phyloP scores from a whole-genome alignment of 331 rosid species.

The Quercus phellos region DNA sequence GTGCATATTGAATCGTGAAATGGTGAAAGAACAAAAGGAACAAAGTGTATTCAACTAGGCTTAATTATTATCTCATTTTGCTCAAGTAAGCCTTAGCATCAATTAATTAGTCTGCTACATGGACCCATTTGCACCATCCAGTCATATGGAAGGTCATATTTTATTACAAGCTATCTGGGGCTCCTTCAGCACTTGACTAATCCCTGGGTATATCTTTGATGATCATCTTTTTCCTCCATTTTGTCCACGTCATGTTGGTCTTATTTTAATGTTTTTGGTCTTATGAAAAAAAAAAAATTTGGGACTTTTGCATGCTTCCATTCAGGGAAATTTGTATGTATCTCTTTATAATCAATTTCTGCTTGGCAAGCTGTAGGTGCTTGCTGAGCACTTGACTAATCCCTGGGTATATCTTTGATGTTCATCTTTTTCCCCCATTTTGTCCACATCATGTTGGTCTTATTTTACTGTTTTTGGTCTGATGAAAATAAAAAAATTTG shows the following conservation, averaged over 20 bases:
- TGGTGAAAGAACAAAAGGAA: not conserved
- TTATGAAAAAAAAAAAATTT: not conserved
- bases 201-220: not conserved
- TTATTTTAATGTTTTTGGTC: not conserved
- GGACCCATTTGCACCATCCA: not conserved
- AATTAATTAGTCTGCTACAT: not conserved
- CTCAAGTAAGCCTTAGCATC: not conserved
- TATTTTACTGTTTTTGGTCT: not conserved
- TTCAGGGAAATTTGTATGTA: not conserved
- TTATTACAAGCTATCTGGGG: not conserved
- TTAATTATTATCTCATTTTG: not conserved
- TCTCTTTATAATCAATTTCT: constrained; percentile 14
- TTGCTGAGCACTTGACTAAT: constrained; percentile 36
- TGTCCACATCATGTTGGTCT: not conserved
- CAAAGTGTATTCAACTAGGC: not conserved
- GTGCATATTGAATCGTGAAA: not conserved
- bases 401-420: not conserved
- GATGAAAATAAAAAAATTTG: not conserved
- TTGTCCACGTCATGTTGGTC: not conserved
- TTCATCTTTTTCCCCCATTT: not conserved
- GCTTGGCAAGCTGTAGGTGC: constrained; percentile 57
- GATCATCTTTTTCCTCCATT: not conserved
- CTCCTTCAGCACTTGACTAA: not conserved
- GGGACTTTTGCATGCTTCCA: not conserved
- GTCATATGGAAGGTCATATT: not conserved